Conservation (phyloP, 257 asterid genomes). For the Lithospermum erythrorhizon region DNA sequence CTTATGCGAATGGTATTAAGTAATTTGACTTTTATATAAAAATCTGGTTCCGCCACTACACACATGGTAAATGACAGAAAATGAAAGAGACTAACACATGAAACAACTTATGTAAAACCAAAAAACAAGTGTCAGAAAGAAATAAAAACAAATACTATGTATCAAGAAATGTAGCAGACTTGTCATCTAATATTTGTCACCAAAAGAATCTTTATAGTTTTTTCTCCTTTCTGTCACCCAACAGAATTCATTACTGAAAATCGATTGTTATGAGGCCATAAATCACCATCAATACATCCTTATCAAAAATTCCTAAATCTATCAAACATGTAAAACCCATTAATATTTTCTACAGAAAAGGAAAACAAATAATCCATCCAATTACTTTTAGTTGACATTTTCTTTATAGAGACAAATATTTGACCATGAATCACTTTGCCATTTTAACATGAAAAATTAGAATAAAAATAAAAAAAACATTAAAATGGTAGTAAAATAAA, state of each 20-base stretch:
- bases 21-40: no score
- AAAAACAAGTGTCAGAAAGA: no score
- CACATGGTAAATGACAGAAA: background rate
- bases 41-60: no score
- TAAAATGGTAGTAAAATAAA: no score
- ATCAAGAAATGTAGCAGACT: background rate
- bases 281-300: constrained; percentile 8
- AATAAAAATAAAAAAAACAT: no score
- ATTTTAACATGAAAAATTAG: no score
- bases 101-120: background rate
- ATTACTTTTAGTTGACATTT: no score
- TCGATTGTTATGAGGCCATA: background rate
- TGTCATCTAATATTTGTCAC: background rate
- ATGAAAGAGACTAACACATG: background rate
- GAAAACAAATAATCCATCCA: no score
- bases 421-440: no score
- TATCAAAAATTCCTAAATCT: constrained; percentile 1
- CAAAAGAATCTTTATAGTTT: no score
- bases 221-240: background rate
- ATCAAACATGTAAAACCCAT: constrained; percentile 1
- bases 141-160: background rate
- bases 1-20: no score
- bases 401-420: no score
- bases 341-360: background rate
- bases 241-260: background rate